These are phyloP conservation scores for Hypoxylon sp. DNA, from an alignment of 2,329 filamentous ascomycete genomes.

Conservation along the genomic window DNA sequence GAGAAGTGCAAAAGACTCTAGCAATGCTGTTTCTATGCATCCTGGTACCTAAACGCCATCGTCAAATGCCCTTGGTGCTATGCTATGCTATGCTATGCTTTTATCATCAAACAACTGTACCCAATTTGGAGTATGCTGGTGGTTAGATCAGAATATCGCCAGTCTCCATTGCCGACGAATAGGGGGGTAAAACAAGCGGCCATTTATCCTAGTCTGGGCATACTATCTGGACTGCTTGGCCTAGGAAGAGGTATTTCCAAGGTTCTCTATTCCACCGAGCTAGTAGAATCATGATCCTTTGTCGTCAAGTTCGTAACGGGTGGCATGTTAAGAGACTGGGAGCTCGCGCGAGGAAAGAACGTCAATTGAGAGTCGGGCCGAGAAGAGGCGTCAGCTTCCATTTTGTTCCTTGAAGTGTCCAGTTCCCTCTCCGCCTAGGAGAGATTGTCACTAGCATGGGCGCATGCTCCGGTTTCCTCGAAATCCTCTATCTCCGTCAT, in stretches of 20 bases:
- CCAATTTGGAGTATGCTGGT: neutral
- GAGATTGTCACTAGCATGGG: slow-evolving; percentile 39
- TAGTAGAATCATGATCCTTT: neutral
- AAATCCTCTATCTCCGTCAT: slow-evolving; percentile 79
- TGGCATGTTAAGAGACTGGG: neutral
- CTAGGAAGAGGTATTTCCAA: neutral
- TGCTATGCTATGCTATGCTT: slow-evolving; percentile 38
- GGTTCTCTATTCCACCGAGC: neutral
- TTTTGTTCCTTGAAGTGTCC: slow-evolving; percentile 7
- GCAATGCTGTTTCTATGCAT: slow-evolving; percentile 32
- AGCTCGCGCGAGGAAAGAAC: neutral
- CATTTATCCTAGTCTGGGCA: neutral
- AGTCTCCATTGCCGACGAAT: neutral
- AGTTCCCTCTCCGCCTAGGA: slow-evolving; percentile 24
- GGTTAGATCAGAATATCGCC: neutral
- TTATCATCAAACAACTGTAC: slow-evolving; percentile 17
- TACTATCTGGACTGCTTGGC: neutral
- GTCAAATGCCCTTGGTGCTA: slow-evolving; percentile 23
- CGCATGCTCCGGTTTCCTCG: slow-evolving; percentile 41
- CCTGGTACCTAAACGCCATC: slow-evolving; percentile 29
- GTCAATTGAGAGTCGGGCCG: neutral
- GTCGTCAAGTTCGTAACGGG: neutral
- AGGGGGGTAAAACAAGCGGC: neutral
- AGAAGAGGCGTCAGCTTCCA: neutral
- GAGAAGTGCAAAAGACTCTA: slow-evolving; percentile 12